Percentiles rank a stretch among this genome's conserved stretches.
Conservation (phyloP, 208 protist species). For the Leptomonas seymouri region DNA sequence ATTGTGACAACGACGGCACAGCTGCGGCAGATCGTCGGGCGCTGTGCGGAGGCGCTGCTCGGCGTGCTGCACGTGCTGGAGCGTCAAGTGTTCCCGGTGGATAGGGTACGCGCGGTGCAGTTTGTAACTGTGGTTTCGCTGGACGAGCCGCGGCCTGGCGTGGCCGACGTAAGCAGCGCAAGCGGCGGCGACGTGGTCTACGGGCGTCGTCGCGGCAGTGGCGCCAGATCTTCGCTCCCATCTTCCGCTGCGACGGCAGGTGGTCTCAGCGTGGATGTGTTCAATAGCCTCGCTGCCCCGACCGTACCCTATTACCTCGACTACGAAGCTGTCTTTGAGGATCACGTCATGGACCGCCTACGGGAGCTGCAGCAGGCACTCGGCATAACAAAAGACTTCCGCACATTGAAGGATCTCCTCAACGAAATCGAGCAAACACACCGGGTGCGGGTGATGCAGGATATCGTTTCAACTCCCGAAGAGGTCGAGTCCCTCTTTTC, state of each 20-base stretch:
- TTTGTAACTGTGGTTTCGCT: slow-evolving; percentile 79
- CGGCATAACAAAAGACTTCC: slow-evolving; percentile 65
- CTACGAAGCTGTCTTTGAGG: slow-evolving; percentile 70
- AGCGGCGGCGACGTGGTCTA: not conserved
- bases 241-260: not conserved
- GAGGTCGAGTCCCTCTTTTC: slow-evolving; percentile 82
- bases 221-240: not conserved
- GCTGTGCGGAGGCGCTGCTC: slow-evolving; percentile 80
- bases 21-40: slow-evolving; percentile 43
- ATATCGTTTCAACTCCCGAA: slow-evolving; percentile 66
- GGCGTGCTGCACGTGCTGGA: slow-evolving; percentile 76
- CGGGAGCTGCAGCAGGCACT: slow-evolving; percentile 60
- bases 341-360: slow-evolving; percentile 72
- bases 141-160: slow-evolving; percentile 44
- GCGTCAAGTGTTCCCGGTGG: slow-evolving; percentile 63
- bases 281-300: slow-evolving; percentile 11
- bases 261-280: slow-evolving; percentile 28
- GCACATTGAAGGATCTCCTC: slow-evolving; percentile 76
- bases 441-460: slow-evolving; percentile 70
- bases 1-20: slow-evolving; percentile 63
- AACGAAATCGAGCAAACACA: slow-evolving; percentile 61
- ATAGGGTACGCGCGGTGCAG: slow-evolving; percentile 66
- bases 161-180: not conserved
- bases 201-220: not conserved
- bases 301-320: slow-evolving; percentile 82